phyloP scores from a whole-genome alignment of 2,329 filamentous ascomycete species.

The Fusarium luffae region DNA sequence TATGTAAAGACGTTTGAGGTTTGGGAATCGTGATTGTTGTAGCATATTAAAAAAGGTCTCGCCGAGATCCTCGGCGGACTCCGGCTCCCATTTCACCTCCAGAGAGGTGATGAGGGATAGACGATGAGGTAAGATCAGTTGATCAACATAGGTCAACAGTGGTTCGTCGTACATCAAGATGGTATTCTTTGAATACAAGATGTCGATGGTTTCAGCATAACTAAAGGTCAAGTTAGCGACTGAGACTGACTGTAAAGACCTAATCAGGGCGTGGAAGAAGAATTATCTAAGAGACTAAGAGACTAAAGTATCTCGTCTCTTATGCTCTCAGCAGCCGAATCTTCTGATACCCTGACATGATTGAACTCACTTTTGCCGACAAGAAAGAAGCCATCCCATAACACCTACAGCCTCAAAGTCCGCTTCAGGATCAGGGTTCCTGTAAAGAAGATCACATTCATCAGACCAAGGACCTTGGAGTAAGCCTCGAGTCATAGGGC shows the following conservation, averaged over 20 bases:
- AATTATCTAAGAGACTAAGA: too few relatives aligned
- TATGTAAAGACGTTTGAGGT: neutral
- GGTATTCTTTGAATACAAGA: conserved; percentile 8
- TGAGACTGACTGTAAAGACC: too few relatives aligned
- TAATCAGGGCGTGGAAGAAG: too few relatives aligned
- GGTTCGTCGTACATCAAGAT: neutral
- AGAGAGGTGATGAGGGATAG: neutral
- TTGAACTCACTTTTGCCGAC: conserved; percentile 16
- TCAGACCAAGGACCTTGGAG: neutral
- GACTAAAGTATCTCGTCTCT: too few relatives aligned
- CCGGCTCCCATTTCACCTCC: neutral
- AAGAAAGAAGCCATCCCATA: conserved; percentile 9
- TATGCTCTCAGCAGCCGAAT: too few relatives aligned
- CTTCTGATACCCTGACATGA: too few relatives aligned
- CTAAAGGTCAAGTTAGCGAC: neutral
- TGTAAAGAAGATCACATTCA: neutral
- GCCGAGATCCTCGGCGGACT: neutral
- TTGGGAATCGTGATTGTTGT: neutral
- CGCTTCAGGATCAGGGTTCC: neutral
- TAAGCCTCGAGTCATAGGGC: neutral
- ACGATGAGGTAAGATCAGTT: neutral
- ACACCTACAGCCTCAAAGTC: neutral
- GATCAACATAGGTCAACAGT: neutral
- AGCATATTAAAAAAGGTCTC: neutral
- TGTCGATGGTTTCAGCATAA: conserved; percentile 8